Base-by-base conservation (phyloP, 2,329 filamentous ascomycete genomes). In the Aspergillus amoenus region DNA sequence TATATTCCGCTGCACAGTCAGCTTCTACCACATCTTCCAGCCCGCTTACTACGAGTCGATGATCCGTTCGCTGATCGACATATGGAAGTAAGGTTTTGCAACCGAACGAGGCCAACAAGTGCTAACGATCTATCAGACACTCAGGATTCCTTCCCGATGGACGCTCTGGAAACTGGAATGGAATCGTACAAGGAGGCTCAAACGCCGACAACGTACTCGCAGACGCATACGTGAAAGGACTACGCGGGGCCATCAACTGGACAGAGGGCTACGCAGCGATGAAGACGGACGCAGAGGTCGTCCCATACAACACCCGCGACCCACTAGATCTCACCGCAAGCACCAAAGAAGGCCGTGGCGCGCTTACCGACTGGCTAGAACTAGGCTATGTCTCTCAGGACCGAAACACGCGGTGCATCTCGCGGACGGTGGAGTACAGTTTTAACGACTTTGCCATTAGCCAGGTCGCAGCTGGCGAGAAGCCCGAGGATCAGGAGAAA, bases 191-290 rank as follows among this genome's bases (percentile, higher is more conserved):
- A 70, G 88, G 87, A 13, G 88, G 88, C 4, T 87, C 83, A 3
- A 89, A 90, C 66, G 82, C 84, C 3, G 88, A 91, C 67, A 90
- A 88, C 52, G 82, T 91, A 4, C 80, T 91, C 8, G 88, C 88
- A 2, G 88, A 91, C 66, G 88, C 88, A 0, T 90, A 84, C 59
- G 80, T 89, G 30, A 91, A 91, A 70, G 86, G 86, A 0, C 81
- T 90, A 3, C 77, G 81, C 7, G 85, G 84, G 2, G 75, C 74
- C 2, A 77, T 91, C 47, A 79, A 90, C 71, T 91, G 88, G 88
- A 76, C 78, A 0, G 82, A 84, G 44, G 86, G 80, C 2, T 88
- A 84, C 59, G 74, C 79, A 1, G 84, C 87, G 18, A 88, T 89
- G 85, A 75, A 82, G 12, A 88, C 83, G 18, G 82, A 91, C 63